phyloP scores from a whole-genome alignment of 331 rosid species.

The Quercus tomentella region DNA sequence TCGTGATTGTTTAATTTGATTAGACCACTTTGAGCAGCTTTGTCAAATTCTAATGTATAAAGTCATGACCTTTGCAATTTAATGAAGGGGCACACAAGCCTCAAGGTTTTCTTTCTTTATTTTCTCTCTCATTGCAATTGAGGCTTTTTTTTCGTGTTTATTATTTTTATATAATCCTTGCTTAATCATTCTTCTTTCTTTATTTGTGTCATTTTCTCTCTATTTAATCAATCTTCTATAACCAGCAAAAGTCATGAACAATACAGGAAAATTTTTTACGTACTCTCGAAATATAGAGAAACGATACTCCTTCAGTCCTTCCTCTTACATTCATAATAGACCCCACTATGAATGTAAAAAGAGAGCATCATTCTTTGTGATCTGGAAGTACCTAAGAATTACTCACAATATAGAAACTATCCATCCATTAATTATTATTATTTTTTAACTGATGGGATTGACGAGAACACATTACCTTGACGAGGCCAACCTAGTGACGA shows the following conservation, averaged over 20 bases:
- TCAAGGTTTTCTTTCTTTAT: neutral
- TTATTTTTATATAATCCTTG: neutral
- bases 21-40: neutral
- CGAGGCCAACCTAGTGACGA: too few relatives aligned
- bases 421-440: too few relatives aligned
- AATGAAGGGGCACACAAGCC: neutral
- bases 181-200: too few relatives aligned
- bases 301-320: rapidly evolving
- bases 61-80: neutral
- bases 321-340: rapidly evolving
- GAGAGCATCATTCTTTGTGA: rapidly evolving
- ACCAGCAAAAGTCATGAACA: neutral
- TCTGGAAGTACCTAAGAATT: too few relatives aligned
- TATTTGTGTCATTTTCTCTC: too few relatives aligned
- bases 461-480: too few relatives aligned
- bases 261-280: rapidly evolving
- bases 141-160: neutral
- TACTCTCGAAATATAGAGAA: rapidly evolving
- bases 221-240: neutral
- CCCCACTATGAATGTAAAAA: rapidly evolving
- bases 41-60: neutral
- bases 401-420: too few relatives aligned
- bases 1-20: neutral
- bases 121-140: neutral
- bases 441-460: too few relatives aligned